Base-by-base conservation (phyloP, 2,329 filamentous ascomycete species). In the Helminthosporium solani region DNA sequence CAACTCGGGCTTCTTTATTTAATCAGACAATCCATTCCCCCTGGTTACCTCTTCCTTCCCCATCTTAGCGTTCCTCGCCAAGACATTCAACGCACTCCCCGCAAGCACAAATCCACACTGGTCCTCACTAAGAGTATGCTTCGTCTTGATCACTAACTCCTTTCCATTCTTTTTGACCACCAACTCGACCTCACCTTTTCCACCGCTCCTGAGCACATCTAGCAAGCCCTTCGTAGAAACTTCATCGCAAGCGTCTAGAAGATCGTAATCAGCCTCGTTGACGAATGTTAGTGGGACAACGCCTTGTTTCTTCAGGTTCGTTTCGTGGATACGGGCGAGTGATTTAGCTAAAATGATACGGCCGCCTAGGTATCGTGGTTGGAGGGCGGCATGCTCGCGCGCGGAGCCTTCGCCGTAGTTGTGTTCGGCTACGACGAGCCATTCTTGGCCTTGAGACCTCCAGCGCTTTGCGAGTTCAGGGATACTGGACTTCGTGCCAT, bases 241-340 rank as follows among this genome's bases (percentile, higher is more conserved):
- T 60, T 85, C 78, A 68, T 99, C 94, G 54, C 90, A 88, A 0
- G 91, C 90, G 42, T 81, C 77, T 53, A 99, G 87, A 53, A 77
- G 75, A 64, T 94, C 88, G 68, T 96, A 97, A 71, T 97, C 94
- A 16, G 81, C 79, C 73, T 95, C 90, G 70, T 96, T 79, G 36
- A 77, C 88, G 66, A 99, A 96, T 0, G 90, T 96, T 61, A 99
- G 78, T 2, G 94, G 94, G 35, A 99, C 90, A 27, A 99, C 87
- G 53, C 94, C 94, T 75, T 99, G 94, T 77, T 96, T 96, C 83
- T 96, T 96, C 57, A 96, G 76, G 70, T 96, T 96, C 23, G 90
- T 95, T 78, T 96, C 90, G 75, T 96, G 90, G 67, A 96, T 96
- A 42, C 90, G 85, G 0, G 90, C 90, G 66, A 96, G 95, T 30